Percentiles rank a stretch among this genome's conserved stretches.
Evolutionary conservation across 2,329 filamentous ascomycete species (phyloP).

Genomic region (Epichloe sylvatica): DNA sequence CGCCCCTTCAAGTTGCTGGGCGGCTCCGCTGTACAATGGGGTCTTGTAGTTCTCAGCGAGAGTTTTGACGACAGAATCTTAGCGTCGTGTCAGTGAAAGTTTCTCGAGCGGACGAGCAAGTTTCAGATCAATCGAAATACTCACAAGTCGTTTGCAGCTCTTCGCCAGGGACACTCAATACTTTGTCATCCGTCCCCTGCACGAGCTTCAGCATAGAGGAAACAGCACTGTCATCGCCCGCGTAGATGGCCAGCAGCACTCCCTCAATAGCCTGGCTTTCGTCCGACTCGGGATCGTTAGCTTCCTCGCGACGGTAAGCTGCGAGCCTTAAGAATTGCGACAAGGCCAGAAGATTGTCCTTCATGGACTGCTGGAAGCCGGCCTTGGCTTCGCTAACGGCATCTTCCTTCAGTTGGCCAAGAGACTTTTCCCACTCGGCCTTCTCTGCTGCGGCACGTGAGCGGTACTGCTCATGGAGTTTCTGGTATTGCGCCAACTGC

Average conservation of each 20-base stretch:
- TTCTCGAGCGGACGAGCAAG: background rate
- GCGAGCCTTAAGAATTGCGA: slow-evolving; percentile 72
- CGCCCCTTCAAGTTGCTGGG: slow-evolving; percentile 16
- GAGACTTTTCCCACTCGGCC: slow-evolving; percentile 43
- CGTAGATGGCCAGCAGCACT: slow-evolving; percentile 63
- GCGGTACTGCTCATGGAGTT: slow-evolving; percentile 60
- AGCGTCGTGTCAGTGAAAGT: slow-evolving; percentile 9
- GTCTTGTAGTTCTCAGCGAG: slow-evolving; percentile 40
- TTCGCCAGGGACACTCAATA: slow-evolving; percentile 50
- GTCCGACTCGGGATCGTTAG: slow-evolving; percentile 48
- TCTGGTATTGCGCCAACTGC: slow-evolving; percentile 60
- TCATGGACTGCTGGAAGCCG: slow-evolving; percentile 37
- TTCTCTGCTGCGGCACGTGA: slow-evolving; percentile 43
- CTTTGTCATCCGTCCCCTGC: slow-evolving; percentile 53
- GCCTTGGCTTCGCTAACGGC: slow-evolving; percentile 38
- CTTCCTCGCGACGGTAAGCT: slow-evolving; percentile 59
- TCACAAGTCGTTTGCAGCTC: slow-evolving; percentile 58
- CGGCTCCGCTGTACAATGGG: slow-evolving; percentile 20
- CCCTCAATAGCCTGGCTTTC: slow-evolving; percentile 74
- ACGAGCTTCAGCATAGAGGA: slow-evolving; percentile 65
- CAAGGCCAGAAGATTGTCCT: slow-evolving; percentile 53
- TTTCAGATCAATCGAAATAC: slow-evolving; percentile 17
- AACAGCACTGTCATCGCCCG: slow-evolving; percentile 62
- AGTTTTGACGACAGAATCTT: slow-evolving; percentile 26
- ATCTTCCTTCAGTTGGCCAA: slow-evolving; percentile 42